Evolutionary conservation across 1,284 basidiomycete species (phyloP), one percentile per base, ranked within the genome.

Genomic region (Afroboletus lepidellus): DNA sequence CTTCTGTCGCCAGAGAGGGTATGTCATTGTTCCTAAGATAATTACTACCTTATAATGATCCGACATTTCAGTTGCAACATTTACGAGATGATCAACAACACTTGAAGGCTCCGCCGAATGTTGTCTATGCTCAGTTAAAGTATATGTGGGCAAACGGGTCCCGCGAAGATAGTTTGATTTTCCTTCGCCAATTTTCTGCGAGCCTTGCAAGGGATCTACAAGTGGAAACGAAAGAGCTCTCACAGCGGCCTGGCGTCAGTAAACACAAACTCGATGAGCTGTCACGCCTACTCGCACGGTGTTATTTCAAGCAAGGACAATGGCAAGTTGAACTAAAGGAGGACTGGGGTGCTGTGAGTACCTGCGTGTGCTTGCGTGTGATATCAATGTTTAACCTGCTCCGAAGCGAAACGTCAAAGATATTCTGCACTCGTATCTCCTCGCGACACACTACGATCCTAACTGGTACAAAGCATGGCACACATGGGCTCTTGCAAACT

Each of bases 381-480:
- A 18, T 41, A 52, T 48, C 48, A 29, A 48, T 37, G 33, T 43
- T 50, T 61, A 41, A 61, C 33, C 5, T 18, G 45, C 13, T 34
- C 46, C 53, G 21, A 61, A 93, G 89, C 77, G 85, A 54, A 87
- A 92, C 56, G 84, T 91, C 27, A 81, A 85, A 39, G 87, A 89
- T 38, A 93, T 97, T 51, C 73, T 98, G 11, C 81, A 87, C 57
- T 88, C 92, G 25, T 99, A 97, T 72, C 79, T 84, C 49, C 77
- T 90, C 33, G 92, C 97, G 0, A 98, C 96, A 3, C 89, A 93
- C 66, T 92, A 94, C 57, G 97, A 99, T 69, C 83, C 89, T 7
- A 80, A 80, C 37, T 99, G 96, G 96, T 98, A 98, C 74, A 98
- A 98, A 72, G 97, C 96, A 16, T 98, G 96, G 96, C 96, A 99